These are phyloP conservation scores for Microcyclospora tardicrescens DNA, from an alignment of 2,329 filamentous ascomycete genomes.

Conservation along the genomic window DNA sequence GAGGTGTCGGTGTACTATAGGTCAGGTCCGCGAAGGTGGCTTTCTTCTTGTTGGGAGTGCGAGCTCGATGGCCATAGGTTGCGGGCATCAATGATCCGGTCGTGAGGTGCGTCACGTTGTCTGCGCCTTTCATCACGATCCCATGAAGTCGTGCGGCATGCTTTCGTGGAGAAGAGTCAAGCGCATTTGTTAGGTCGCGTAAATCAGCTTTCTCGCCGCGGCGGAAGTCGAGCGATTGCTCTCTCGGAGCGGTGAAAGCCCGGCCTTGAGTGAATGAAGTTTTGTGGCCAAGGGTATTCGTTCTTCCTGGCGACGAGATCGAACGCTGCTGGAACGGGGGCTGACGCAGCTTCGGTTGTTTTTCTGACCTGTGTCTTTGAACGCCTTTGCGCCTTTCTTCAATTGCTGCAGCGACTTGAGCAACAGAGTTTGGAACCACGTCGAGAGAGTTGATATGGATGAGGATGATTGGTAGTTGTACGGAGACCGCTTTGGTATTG, in stretches of 20 bases:
- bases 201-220: constrained; percentile 30
- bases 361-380: constrained; percentile 1
- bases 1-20: constrained; percentile 13
- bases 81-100: constrained; percentile 15
- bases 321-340: constrained; percentile 10
- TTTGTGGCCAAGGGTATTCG: constrained; percentile 17
- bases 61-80: constrained; percentile 6
- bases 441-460: constrained; percentile 47
- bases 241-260: constrained; percentile 39
- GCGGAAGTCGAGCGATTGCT: constrained; percentile 37
- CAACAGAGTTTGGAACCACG: constrained; percentile 41
- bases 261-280: constrained; percentile 36
- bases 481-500: constrained; percentile 37
- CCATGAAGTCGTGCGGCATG: constrained; percentile 13
- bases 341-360: not conserved
- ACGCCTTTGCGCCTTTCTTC: constrained; percentile 32
- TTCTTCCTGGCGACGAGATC: constrained; percentile 14
- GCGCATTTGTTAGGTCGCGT: constrained; percentile 26
- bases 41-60: constrained; percentile 1
- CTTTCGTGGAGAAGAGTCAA: constrained; percentile 34
- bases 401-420: constrained; percentile 42
- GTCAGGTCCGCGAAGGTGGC: constrained; percentile 10
- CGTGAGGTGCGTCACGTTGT: constrained; percentile 3
- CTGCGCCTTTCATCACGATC: constrained; percentile 5
- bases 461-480: constrained; percentile 43